These are phyloP conservation scores for Candida maesae DNA, from an alignment of 805 yeast genomes.

Conservation along the genomic window DNA sequence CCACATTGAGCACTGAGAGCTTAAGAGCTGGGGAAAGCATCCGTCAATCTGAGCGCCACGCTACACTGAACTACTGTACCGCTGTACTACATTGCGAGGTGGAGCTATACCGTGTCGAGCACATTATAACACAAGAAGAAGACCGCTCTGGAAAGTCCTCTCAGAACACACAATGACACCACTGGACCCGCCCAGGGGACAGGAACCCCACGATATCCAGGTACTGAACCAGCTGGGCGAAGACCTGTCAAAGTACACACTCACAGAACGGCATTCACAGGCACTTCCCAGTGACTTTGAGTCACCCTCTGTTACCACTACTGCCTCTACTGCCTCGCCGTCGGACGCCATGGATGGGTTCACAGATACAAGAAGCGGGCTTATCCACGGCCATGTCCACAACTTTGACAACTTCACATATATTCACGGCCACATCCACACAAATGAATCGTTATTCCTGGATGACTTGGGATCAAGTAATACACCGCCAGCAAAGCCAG, in stretches of 20 bases:
- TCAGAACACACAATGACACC: background rate
- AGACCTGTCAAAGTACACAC: constrained; percentile 12
- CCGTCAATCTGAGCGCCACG: too few relatives aligned
- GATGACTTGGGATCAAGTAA: background rate
- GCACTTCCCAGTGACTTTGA: background rate
- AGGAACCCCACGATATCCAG: background rate
- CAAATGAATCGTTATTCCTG: constrained; percentile 18
- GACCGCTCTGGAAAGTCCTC: too few relatives aligned
- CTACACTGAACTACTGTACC: too few relatives aligned
- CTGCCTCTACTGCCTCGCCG: background rate
- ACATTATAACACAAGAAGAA: too few relatives aligned
- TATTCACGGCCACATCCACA: constrained; percentile 67
- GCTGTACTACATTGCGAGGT: too few relatives aligned
- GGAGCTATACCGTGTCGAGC: too few relatives aligned
- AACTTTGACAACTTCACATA: constrained; percentile 58
- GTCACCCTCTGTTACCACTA: background rate
- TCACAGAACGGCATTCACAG: constrained; percentile 2
- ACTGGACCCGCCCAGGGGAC: constrained; percentile 1
- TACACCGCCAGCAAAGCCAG: background rate
- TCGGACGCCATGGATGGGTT: background rate
- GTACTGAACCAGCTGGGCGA: constrained; percentile 9
- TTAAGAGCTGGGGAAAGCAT: too few relatives aligned
- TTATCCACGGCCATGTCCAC: constrained; percentile 68
- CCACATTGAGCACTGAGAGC: too few relatives aligned
- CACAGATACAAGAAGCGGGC: constrained; percentile 30